phyloP scores from a whole-genome alignment of 371 early-diverging fungal genomes.

The Zancudomyces culisetae region DNA sequence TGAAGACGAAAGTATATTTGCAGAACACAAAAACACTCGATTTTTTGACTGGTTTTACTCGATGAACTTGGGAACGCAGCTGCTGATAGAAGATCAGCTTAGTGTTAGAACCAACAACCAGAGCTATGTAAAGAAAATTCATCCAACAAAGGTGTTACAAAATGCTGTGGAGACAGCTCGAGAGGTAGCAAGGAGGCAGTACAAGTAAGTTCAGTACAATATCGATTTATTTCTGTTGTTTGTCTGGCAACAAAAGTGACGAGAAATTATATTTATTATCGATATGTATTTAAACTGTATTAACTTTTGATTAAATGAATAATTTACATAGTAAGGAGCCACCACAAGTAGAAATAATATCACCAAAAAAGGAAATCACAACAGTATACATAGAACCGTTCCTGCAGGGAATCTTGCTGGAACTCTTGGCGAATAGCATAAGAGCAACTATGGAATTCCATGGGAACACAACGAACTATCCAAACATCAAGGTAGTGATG shows the following conservation, averaged over 20 bases:
- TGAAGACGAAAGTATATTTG: slow-evolving; percentile 16
- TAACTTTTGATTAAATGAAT: too few relatives aligned
- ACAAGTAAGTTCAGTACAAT: slow-evolving; percentile 14
- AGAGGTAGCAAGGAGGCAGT: slow-evolving; percentile 27
- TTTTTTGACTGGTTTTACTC: slow-evolving; percentile 30
- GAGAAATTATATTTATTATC: too few relatives aligned
- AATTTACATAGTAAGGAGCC: slow-evolving; percentile 7
- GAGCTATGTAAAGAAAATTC: slow-evolving; percentile 35
- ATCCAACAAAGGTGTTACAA: slow-evolving; percentile 37
- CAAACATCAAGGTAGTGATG: slow-evolving; percentile 28
- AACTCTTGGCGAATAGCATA: slow-evolving; percentile 37
- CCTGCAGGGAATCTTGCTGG: slow-evolving; percentile 44
- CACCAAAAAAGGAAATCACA: slow-evolving; percentile 27
- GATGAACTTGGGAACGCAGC: slow-evolving; percentile 36
- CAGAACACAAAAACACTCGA: slow-evolving; percentile 18
- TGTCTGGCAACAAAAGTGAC: too few relatives aligned
- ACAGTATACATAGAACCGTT: slow-evolving; percentile 39
- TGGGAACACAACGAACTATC: neutral
- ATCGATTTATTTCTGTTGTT: too few relatives aligned
- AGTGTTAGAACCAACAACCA: slow-evolving; percentile 31
- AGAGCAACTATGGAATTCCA: slow-evolving; percentile 30
- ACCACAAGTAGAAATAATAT: slow-evolving; percentile 28
- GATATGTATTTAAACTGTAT: too few relatives aligned
- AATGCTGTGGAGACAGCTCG: slow-evolving; percentile 42
- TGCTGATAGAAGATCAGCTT: slow-evolving; percentile 41